Conservation (phyloP, 257 asterid genomes). For the Gentiana straminea region DNA sequence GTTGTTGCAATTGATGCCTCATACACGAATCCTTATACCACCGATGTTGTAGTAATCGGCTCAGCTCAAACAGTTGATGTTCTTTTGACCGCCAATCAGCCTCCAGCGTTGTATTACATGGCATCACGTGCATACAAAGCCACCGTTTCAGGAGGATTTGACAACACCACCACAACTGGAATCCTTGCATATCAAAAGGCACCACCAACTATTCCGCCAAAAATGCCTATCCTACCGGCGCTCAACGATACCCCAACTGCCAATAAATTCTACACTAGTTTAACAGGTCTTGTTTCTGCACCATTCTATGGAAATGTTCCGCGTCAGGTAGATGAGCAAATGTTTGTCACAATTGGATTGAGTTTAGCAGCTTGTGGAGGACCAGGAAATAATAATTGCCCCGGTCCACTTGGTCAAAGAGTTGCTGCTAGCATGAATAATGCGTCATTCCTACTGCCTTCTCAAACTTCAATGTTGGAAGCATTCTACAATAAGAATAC, state of each 20-base stretch:
- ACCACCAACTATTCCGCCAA: not conserved
- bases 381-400: no score
- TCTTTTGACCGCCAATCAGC: constrained; percentile 20
- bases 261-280: not conserved
- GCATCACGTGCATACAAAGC: constrained; percentile 1
- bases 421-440: constrained; percentile 1
- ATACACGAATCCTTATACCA: constrained; percentile 33
- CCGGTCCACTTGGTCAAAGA: no score
- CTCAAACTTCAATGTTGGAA: not conserved
- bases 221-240: constrained; percentile 2
- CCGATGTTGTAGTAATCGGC: constrained; percentile 18
- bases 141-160: not conserved
- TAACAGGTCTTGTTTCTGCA: not conserved
- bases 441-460: constrained; percentile 2
- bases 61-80: constrained; percentile 42
- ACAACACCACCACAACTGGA: constrained; percentile 8
- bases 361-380: not conserved
- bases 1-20: constrained; percentile 35
- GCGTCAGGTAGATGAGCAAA: constrained; percentile 1
- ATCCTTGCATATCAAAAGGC: not conserved
- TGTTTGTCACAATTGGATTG: constrained; percentile 7
- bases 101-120: constrained; percentile 5
- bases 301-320: constrained; percentile 4
- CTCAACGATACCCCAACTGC: constrained; percentile 9
- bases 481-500: not conserved